Base-by-base conservation (phyloP, 78 protist species). In the Abeoforma whisleri region DNA sequence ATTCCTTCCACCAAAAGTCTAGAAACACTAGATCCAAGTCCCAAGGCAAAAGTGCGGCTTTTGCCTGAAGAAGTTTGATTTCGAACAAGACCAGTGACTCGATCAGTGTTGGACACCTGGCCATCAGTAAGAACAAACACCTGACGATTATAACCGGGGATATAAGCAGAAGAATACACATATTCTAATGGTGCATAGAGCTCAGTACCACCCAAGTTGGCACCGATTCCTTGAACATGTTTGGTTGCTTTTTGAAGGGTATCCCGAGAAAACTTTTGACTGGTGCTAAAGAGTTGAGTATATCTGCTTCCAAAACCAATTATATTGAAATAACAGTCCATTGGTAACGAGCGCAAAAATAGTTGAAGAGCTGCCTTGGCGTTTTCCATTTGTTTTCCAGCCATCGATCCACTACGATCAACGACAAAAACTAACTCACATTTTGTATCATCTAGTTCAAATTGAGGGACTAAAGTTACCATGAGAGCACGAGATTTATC, bases 111-210 rank as follows among this genome's bases (percentile, higher is more conserved):
- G 84, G 34, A 38, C 5, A 93, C 82, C 68, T 87, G 87, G 40
- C 95, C 95, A 80, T 92, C 95, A 1, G 95, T 92, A 57, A 92
- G 83, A 30, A 92, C 88, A 39, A 92, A 92, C 57, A 92, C 80
- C 37, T 88, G 90, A 40, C 95, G 83, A 32, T 91, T 82, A 68
- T 40, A 89, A n/a, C 84, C 91, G 22, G 80, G 37, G 32, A 71
- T 22, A 0, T 1, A 68, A 25, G 84, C 69, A 22, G 73, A 39
- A 22, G 23, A 1, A n/a, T 40, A 23, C n/a, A 85, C 25, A 40
- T n/a, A 48, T 33, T 8, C 31, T 28, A 89, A 73, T 2, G 84
- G 86, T 28, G 16, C 16, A n/a, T 69, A 79, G 34, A 89, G 76
- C 79, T 89, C 91, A 12, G 91, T 89, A 57, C 91, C 91, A 70